Evolutionary conservation across 2,329 filamentous ascomycete genomes (phyloP).

Genomic region (Trichoderma asperellum): DNA sequence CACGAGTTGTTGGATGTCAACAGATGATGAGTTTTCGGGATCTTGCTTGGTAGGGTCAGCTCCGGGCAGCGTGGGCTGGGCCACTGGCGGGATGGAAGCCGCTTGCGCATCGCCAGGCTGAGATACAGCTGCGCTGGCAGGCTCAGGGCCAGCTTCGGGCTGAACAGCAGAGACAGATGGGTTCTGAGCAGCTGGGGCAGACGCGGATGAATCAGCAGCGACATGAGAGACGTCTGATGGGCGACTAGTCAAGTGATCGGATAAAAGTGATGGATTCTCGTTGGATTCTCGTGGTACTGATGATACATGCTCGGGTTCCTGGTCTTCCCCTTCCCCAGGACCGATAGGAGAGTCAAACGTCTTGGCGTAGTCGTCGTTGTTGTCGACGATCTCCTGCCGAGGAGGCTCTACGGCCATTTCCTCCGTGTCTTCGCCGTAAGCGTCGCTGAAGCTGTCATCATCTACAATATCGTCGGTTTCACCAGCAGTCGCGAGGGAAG

Average conservation of each 20-base stretch:
- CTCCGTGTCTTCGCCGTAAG: constrained; percentile 49
- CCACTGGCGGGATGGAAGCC: constrained; percentile 29
- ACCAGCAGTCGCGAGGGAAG: constrained; percentile 41
- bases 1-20: constrained; percentile 48
- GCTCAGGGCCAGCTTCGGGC: constrained; percentile 36
- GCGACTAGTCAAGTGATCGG: constrained; percentile 45
- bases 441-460: constrained; percentile 54
- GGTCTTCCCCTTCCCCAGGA: constrained; percentile 43
- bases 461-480: constrained; percentile 47
- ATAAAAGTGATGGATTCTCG: constrained; percentile 49
- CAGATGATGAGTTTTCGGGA: constrained; percentile 38
- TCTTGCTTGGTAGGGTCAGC: constrained; percentile 38
- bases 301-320: constrained; percentile 50
- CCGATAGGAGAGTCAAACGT: constrained; percentile 54
- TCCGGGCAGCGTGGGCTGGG: constrained; percentile 36
- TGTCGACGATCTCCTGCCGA: constrained; percentile 39
- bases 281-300: constrained; percentile 36
- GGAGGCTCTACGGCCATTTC: constrained; percentile 37
- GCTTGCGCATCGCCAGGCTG: constrained; percentile 34
- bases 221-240: constrained; percentile 39
- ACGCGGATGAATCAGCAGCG: constrained; percentile 40
- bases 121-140: constrained; percentile 33
- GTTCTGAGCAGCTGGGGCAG: constrained; percentile 36
- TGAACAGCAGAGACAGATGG: constrained; percentile 36
- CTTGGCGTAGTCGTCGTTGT: constrained; percentile 56